Evolutionary conservation across 2,329 filamentous ascomycete species (phyloP), one percentile per base, ranked within the genome.

Genomic region (Calycina herbarum): DNA sequence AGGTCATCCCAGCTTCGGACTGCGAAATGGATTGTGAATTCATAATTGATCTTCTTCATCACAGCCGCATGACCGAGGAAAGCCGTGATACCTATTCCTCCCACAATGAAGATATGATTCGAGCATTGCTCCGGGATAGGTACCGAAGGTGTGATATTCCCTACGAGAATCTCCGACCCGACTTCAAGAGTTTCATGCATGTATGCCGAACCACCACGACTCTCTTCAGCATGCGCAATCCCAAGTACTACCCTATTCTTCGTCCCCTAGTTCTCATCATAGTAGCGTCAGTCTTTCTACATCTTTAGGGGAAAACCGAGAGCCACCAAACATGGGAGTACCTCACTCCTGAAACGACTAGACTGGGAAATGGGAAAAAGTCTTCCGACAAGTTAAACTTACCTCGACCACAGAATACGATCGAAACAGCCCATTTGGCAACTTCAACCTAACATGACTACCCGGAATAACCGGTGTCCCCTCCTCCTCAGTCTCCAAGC

Each of bases 21-120:
- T 0, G 83, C 86, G 67, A 86, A 89, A 76, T 90, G 87, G 51
- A 90, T 75, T 27, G 79, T 78, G 45, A 81, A 82, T 64, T 82
- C 81, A 73, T 77, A 83, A 71, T 86, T 79, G 66, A 83, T 82
- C 4, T 70, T 38, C 17, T 76, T 73, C 66, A 81, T 80, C 0
- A 35, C 62, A 59, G 82, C 76, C 2, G 85, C 72, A 29, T 86
- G 77, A 0, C 78, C 71, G 8, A 90, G 72, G 68, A 90, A 90
- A 0, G 88, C 88, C 1, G 88, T 90, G 67, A 90, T 83, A 0
- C 88, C 88, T 35, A 90, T 86, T 0, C 88, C 88, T 10, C 85
- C 88, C 0, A 82, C 86, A 35, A 91, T 83, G 70, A 89, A 85
- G 48, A 90, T 79, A 68, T 89, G 87, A 60, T 84, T 80, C 68